A percentile compares a stretch with the other conserved stretches of the same genome.
These are phyloP conservation scores for Ottelia alismoides DNA, from an alignment of 106 monocot genomes.

Conservation along the genomic window DNA sequence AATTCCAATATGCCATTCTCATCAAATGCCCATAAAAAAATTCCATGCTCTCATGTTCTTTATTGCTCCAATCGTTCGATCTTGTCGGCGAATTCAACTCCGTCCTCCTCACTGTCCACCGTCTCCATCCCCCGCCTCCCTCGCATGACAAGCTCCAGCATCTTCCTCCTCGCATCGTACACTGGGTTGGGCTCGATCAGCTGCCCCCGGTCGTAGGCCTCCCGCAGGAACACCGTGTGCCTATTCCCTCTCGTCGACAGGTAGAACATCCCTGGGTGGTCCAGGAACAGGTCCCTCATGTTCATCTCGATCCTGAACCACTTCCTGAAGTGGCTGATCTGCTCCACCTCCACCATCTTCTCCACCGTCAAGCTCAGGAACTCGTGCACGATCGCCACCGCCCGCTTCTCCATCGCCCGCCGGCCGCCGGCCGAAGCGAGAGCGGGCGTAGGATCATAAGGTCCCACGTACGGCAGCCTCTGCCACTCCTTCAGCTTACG, in stretches of 20 bases:
- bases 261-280: constrained; percentile 83
- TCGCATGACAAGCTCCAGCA: constrained; percentile 43
- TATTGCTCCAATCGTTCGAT: too few species aligned
- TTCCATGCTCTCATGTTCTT: too few species aligned
- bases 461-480: constrained; percentile 49
- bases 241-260: constrained; percentile 54
- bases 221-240: constrained; percentile 58
- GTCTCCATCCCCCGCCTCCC: constrained; percentile 37
- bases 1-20: too few species aligned
- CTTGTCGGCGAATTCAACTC: too few species aligned
- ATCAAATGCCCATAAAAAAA: too few species aligned
- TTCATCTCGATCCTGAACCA: constrained; percentile 56
- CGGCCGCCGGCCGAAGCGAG: background rate
- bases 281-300: constrained; percentile 58
- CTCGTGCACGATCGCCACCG: constrained; percentile 68
- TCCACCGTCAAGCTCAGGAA: constrained; percentile 67
- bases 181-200: constrained; percentile 57
- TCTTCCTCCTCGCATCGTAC: constrained; percentile 40
- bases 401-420: constrained; percentile 37
- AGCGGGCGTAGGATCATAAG: constrained; percentile 36
- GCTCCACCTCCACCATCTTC: constrained; percentile 60
- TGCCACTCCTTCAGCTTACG: constrained; percentile 77
- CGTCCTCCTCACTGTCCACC: too few species aligned
- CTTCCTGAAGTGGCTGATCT: constrained; percentile 61
- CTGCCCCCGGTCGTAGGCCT: constrained; percentile 42